A percentile compares a stretch with the other conserved stretches of the same genome.
Conservation (phyloP, 805 yeast species). For the Groenewaldozyma salmanticensis region DNA sequence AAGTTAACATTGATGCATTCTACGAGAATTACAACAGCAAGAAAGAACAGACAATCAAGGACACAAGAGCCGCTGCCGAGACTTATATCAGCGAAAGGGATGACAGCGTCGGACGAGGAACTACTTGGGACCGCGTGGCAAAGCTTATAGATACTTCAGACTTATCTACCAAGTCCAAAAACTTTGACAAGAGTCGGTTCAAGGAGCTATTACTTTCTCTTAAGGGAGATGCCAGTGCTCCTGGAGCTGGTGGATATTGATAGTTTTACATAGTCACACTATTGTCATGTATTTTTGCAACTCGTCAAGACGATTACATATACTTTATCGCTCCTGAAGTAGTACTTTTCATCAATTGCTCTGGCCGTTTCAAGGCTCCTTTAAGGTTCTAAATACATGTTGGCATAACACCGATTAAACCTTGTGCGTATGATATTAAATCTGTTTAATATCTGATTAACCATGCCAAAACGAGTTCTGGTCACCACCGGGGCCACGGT, state of each 20-base stretch:
- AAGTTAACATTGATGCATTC: conserved; percentile 78
- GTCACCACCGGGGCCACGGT: conserved; percentile 91
- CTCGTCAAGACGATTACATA: background rate
- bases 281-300: background rate
- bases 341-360: too few relatives aligned
- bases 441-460: background rate
- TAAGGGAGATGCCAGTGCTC: conserved; percentile 61
- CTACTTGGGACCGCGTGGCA: conserved; percentile 52
- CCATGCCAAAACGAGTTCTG: conserved; percentile 24
- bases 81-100: conserved; percentile 68
- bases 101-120: conserved; percentile 34
- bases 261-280: background rate
- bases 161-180: conserved; percentile 35
- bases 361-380: too few relatives aligned
- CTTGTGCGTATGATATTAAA: background rate
- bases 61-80: conserved; percentile 57
- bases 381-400: background rate
- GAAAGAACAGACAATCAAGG: conserved; percentile 57
- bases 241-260: conserved; percentile 64
- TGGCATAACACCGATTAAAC: background rate
- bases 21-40: conserved; percentile 84
- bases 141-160: conserved; percentile 40
- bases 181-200: conserved; percentile 57
- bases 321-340: too few relatives aligned
- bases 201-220: conserved; percentile 53